These are phyloP conservation scores for Euphrasia arctica DNA, from an alignment of 305 asterid species.

Conservation along the genomic window DNA sequence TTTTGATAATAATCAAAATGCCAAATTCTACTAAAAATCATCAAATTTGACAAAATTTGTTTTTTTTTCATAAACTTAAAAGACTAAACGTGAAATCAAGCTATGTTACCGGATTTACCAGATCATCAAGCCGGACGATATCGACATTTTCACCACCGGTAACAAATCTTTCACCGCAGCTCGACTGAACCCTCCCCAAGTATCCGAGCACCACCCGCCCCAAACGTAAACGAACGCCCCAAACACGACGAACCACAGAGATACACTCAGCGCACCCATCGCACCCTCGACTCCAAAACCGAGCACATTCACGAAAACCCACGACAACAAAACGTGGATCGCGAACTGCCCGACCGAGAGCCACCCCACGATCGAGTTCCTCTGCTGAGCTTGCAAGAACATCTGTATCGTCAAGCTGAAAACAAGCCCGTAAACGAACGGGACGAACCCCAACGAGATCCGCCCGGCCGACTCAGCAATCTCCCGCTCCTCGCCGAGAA, in stretches of 20 bases:
- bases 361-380: slow-evolving; percentile 39
- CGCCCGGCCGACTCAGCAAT: slow-evolving; percentile 44
- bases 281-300: slow-evolving; percentile 37
- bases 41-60: too few species aligned
- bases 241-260: slow-evolving; percentile 39
- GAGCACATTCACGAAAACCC: slow-evolving; percentile 33
- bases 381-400: slow-evolving; percentile 47
- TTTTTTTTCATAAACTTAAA: too few species aligned
- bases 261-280: slow-evolving; percentile 34
- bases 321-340: slow-evolving; percentile 32
- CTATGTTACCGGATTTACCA: neutral
- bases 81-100: too few species aligned
- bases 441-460: slow-evolving; percentile 41
- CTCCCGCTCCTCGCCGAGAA: slow-evolving; percentile 38
- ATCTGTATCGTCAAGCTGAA: slow-evolving; percentile 40
- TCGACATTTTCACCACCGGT: neutral
- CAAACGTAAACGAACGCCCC: slow-evolving; percentile 40
- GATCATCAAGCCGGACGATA: neutral
- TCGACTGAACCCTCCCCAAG: slow-evolving; percentile 45
- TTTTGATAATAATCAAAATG: too few species aligned
- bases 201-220: slow-evolving; percentile 47
- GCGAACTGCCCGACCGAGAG: slow-evolving; percentile 29
- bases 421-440: slow-evolving; percentile 26
- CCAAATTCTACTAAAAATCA: too few species aligned
- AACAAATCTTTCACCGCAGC: slow-evolving; percentile 7